Evolutionary conservation across 2,329 filamentous ascomycete species (phyloP).

Genomic region (Fusarium compactum): DNA sequence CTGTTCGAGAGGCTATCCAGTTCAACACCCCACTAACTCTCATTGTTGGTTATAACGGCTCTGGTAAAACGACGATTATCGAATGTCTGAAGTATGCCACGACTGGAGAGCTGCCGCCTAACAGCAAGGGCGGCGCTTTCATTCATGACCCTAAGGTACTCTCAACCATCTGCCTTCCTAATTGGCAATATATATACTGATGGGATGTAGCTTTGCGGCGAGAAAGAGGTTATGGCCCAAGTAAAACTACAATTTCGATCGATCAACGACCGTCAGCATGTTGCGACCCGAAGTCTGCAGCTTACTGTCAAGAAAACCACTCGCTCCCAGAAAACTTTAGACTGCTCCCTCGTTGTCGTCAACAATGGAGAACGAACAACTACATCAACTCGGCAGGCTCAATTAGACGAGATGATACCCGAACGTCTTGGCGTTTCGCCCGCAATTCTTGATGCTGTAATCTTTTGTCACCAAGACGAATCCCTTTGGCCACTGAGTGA

Average conservation of each 20-base stretch:
- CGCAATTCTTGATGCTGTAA: constrained; percentile 92
- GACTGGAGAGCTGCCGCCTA: constrained; percentile 91
- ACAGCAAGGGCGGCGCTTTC: constrained; percentile 90
- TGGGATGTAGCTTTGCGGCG: constrained; percentile 72
- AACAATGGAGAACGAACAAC: constrained; percentile 83
- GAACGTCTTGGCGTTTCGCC: constrained; percentile 88
- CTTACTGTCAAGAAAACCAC: constrained; percentile 86
- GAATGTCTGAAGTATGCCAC: constrained; percentile 99
- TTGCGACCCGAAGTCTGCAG: constrained; percentile 85
- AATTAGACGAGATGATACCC: constrained; percentile 87
- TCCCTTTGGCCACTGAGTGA: constrained; percentile 97
- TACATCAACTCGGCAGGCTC: constrained; percentile 82
- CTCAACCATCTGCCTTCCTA: not conserved
- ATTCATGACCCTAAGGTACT: constrained; percentile 93
- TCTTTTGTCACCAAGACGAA: constrained; percentile 99
- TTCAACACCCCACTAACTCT: constrained; percentile 93
- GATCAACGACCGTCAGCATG: constrained; percentile 81
- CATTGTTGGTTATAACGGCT: constrained; percentile 97
- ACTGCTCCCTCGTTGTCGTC: constrained; percentile 79
- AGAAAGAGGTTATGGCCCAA: constrained; percentile 90
- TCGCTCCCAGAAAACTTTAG: constrained; percentile 83
- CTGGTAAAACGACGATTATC: constrained; percentile 98
- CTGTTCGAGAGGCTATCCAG: constrained; percentile 79
- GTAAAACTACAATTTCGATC: constrained; percentile 90
- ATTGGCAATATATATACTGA: constrained; percentile 11